Evolutionary conservation across 208 protist genomes (phyloP).

Genomic region (Wallacemonas sp.): DNA sequence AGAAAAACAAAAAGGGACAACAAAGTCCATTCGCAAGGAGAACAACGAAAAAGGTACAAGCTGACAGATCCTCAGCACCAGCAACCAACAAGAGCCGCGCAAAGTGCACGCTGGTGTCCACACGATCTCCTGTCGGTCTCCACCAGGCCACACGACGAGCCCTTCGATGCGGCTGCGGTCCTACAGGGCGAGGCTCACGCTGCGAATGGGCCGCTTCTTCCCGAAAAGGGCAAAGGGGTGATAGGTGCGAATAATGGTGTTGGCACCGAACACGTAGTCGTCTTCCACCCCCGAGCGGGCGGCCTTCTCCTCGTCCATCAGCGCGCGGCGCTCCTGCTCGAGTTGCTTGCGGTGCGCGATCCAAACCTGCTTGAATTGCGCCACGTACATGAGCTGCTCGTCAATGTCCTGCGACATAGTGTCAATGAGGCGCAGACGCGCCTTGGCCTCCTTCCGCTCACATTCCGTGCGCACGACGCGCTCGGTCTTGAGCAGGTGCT

Average conservation of each 20-base stretch:
- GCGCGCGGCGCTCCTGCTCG: slow-evolving; percentile 55
- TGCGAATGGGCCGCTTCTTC: slow-evolving; percentile 6
- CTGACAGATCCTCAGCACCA: too few relatives aligned
- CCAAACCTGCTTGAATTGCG: slow-evolving; percentile 88
- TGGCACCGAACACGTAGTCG: slow-evolving; percentile 31
- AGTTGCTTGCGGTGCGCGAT: slow-evolving; percentile 59
- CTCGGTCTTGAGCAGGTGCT: slow-evolving; percentile 74
- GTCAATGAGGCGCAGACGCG: slow-evolving; percentile 66
- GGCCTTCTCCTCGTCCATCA: slow-evolving; percentile 48
- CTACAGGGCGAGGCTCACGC: slow-evolving; percentile 9
- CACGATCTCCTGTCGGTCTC: too few relatives aligned
- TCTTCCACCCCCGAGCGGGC: slow-evolving; percentile 26
- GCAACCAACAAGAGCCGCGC: too few relatives aligned
- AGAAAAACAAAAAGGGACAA: background rate
- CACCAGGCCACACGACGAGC: too few relatives aligned
- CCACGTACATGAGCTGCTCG: slow-evolving; percentile 78
- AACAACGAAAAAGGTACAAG: slow-evolving; percentile 17
- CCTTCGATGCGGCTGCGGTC: too few relatives aligned
- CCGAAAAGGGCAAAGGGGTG: slow-evolving; percentile 19
- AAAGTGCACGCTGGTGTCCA: too few relatives aligned
- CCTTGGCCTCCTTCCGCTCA: slow-evolving; percentile 80
- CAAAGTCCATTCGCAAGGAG: slow-evolving; percentile 3
- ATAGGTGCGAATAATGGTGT: slow-evolving; percentile 26
- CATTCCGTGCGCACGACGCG: slow-evolving; percentile 78
- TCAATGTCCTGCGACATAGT: slow-evolving; percentile 67